These are phyloP conservation scores for Dendrobium huoshanense DNA, from an alignment of 106 monocot genomes.

Conservation along the genomic window DNA sequence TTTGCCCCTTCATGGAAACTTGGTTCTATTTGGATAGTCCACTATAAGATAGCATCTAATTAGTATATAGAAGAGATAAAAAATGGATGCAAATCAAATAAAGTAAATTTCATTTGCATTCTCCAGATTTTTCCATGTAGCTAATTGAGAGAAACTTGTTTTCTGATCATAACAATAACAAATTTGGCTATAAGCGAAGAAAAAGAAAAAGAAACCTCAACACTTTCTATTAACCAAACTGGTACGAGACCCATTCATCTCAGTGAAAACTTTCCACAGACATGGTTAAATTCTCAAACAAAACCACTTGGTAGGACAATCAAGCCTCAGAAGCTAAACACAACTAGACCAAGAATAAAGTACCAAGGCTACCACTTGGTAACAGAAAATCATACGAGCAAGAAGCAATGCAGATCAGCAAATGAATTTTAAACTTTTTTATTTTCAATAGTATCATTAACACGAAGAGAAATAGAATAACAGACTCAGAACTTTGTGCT, in stretches of 20 bases:
- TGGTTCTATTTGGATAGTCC: constrained; percentile 81
- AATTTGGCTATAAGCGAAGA: not conserved
- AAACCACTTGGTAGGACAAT: not conserved
- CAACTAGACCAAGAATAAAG: not conserved
- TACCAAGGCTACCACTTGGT: not conserved
- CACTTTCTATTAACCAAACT: not conserved
- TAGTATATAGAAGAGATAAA: not conserved
- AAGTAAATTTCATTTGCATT: not conserved
- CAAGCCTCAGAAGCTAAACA: not conserved
- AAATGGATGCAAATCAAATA: not conserved
- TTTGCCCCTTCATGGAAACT: constrained; percentile 89
- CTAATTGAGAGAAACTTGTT: not conserved
- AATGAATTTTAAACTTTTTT: not conserved
- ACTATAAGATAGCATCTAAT: constrained; percentile 24
- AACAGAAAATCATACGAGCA: not conserved
- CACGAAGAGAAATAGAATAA: not conserved
- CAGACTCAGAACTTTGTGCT: not conserved
- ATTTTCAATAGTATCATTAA: not conserved
- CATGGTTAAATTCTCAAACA: not conserved
- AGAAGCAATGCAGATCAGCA: not conserved
- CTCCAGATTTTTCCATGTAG: not conserved
- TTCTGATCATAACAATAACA: not conserved
- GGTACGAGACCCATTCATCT: not conserved
- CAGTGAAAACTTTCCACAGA: not conserved
- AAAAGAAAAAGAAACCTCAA: not conserved